phyloP scores from a whole-genome alignment of 805 yeast genomes.

The Kurtzmaniella cleridarum region DNA sequence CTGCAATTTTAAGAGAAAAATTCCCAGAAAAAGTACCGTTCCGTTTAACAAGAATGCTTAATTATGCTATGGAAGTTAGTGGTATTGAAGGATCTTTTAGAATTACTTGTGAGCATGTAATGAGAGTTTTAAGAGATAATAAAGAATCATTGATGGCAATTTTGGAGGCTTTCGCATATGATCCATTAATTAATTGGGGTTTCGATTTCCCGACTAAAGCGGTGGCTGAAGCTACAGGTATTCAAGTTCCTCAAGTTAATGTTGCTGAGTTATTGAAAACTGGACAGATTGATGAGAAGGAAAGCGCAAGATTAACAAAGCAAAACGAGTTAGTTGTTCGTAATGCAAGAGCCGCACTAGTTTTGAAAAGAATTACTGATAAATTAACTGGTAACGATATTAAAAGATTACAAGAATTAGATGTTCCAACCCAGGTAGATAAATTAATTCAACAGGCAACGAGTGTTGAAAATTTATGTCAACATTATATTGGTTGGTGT shows the following conservation, averaged over 20 bases:
- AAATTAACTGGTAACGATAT: constrained; percentile 94
- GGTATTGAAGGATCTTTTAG: constrained; percentile 97
- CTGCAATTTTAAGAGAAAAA: constrained; percentile 92
- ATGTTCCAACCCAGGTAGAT: constrained; percentile 88
- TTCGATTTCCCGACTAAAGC: constrained; percentile 86
- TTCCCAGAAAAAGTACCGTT: constrained; percentile 98
- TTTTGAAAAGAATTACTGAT: constrained; percentile 83
- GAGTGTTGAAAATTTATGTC: constrained; percentile 90
- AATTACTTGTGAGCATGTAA: constrained; percentile 94
- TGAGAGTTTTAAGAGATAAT: constrained; percentile 89
- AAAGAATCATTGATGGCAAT: constrained; percentile 97
- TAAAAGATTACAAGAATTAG: constrained; percentile 60
- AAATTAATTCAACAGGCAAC: constrained; percentile 93
- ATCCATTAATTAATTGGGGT: constrained; percentile 98
- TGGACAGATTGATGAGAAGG: constrained; percentile 73
- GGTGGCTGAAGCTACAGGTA: constrained; percentile 68
- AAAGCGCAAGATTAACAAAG: constrained; percentile 63
- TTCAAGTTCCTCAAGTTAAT: constrained; percentile 59
- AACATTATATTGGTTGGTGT: constrained; percentile 98
- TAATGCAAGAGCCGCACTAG: constrained; percentile 87
- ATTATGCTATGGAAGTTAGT: constrained; percentile 98
- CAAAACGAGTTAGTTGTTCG: constrained; percentile 71
- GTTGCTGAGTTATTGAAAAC: constrained; percentile 65
- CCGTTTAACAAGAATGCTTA: constrained; percentile 92
- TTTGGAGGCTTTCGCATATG: constrained; percentile 96